Evolutionary conservation across 805 yeast genomes (phyloP).

Genomic region (Cyberlindnera mycetangii): DNA sequence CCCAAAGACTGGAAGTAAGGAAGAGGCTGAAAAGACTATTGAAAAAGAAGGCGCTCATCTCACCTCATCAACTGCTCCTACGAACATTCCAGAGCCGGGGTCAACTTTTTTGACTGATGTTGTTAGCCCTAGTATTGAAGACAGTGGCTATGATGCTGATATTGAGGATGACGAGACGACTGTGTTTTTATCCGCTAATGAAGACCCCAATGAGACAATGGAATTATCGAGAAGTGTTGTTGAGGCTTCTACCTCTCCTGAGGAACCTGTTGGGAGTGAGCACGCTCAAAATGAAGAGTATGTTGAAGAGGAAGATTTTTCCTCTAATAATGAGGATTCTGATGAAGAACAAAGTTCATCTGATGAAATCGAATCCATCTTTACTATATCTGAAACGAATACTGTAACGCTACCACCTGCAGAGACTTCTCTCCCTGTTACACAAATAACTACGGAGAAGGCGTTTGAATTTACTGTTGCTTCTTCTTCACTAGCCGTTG

Average conservation of each 20-base stretch:
- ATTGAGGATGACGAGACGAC: conserved; percentile 1
- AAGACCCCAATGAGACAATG: neutral
- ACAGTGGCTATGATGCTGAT: conserved; percentile 12
- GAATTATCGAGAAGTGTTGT: neutral
- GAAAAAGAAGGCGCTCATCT: conserved; percentile 4
- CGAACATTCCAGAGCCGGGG: too few species aligned
- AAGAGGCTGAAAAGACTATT: neutral
- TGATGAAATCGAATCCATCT: neutral
- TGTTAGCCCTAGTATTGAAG: neutral
- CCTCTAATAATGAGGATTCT: neutral
- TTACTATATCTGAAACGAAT: neutral
- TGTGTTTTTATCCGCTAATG: neutral
- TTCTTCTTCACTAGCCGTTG: too few species aligned
- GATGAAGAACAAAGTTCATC: conserved; percentile 3
- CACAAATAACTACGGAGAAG: too few species aligned
- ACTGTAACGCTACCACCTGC: too few species aligned
- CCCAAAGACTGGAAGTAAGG: conserved; percentile 3
- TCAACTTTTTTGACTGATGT: too few species aligned
- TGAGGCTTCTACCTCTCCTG: neutral
- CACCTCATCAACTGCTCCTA: neutral
- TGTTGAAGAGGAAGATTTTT: neutral
- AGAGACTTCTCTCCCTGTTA: too few species aligned
- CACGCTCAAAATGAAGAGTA: neutral
- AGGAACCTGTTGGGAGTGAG: neutral
- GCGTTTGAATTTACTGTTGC: too few species aligned